Evolutionary conservation across 1,139 yeast genomes (phyloP).

Genomic region (Hyphopichia khmerensis): DNA sequence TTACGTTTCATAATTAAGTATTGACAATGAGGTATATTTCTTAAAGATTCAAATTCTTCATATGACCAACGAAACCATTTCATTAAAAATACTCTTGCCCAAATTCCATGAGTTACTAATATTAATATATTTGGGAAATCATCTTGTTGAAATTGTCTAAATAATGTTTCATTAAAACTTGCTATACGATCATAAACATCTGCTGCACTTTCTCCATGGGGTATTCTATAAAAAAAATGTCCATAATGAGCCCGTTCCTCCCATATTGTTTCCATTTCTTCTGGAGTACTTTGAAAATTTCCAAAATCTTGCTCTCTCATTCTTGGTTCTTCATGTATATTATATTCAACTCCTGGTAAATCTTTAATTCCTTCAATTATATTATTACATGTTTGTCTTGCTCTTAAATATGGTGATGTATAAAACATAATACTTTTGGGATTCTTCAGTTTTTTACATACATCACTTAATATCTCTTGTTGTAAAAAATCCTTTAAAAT

Average conservation of each 20-base stretch:
- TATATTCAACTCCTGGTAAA: slow-evolving; percentile 46
- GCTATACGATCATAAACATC: slow-evolving; percentile 91
- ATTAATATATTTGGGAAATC: slow-evolving; percentile 74
- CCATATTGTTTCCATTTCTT: slow-evolving; percentile 78
- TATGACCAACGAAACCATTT: slow-evolving; percentile 93
- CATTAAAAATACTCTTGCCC: slow-evolving; percentile 90
- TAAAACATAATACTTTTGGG: slow-evolving; percentile 52
- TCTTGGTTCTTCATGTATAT: slow-evolving; percentile 79
- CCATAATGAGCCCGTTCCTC: slow-evolving; percentile 85
- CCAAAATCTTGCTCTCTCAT: slow-evolving; percentile 95
- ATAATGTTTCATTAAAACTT: slow-evolving; percentile 82
- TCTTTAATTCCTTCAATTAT: slow-evolving; percentile 60
- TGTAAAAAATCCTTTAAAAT: slow-evolving; percentile 52
- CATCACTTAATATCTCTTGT: slow-evolving; percentile 41
- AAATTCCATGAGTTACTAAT: slow-evolving; percentile 87
- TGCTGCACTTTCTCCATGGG: slow-evolving; percentile 94
- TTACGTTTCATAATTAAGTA: slow-evolving; percentile 72
- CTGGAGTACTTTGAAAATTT: slow-evolving; percentile 76
- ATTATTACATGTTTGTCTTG: slow-evolving; percentile 77
- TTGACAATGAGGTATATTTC: slow-evolving; percentile 82
- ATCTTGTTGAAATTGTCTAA: slow-evolving; percentile 70
- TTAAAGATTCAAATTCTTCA: slow-evolving; percentile 79
- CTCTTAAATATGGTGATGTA: slow-evolving; percentile 81
- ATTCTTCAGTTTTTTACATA: slow-evolving; percentile 13
- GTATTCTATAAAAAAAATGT: slow-evolving; percentile 86